Base-by-base conservation (phyloP, 176 grass and related monocot species). In the Musa schizocarpa region DNA sequence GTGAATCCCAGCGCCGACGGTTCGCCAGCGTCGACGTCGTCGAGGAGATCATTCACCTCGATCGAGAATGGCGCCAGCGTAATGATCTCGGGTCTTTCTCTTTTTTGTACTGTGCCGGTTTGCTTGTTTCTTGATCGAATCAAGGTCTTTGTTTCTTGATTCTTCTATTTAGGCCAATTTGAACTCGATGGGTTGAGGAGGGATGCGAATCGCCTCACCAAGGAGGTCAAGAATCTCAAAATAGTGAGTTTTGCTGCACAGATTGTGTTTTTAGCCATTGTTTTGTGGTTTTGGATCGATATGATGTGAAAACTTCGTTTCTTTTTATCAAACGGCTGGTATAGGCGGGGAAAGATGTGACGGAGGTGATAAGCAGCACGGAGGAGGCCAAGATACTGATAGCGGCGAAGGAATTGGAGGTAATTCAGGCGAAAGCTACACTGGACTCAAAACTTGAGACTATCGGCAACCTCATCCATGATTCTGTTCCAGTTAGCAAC, bases 391-490 rank as follows among this genome's bases (percentile, higher is more conserved):
- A 93, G 79, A 79, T 73, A 65, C 83, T 81, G 79, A 9, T 76
- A 74, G 82, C 87, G 1, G 88, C 84, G 26, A 97, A 90, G 81
- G 90, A 93, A 62, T 73, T 34, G 22, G 88, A 90, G 64, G 90
- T 97, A 53, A 85, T 93, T 83, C 86, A 92, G 56, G 86, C 94
- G 50, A 97, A 90, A 82, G 79, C 17, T 74, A 63, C 77, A 10
- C 82, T 88, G 50, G 86, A 93, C 53, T 79, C 87, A 61, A 92
- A 85, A 64, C 65, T 93, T 16, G 84, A 64, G 14, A 88, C 80
- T 2, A 83, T 92, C 17, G 93, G 90, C 79, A 97, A 97, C 79
- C 70, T 93, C 25, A 85, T 92, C n/a, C 93, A 92, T 14, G 85
- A 66, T 13, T 87, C 87, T 0, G 90, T 97, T 11, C 88, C 93